These are phyloP conservation scores for Lentinula detonsa DNA, from an alignment of 768 basidiomycete species.

Conservation along the genomic window DNA sequence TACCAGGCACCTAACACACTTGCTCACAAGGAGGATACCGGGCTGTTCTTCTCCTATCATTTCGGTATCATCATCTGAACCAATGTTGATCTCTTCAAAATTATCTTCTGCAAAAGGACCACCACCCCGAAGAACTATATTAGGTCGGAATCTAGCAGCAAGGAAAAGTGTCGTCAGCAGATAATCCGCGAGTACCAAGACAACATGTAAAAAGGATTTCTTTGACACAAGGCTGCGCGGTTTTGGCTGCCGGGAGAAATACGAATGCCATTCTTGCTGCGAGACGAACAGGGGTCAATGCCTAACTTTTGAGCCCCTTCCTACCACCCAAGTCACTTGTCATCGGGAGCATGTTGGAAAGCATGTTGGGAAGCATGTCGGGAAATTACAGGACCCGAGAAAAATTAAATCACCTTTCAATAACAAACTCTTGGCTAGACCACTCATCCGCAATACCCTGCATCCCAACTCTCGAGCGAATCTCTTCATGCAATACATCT, in stretches of 20 bases:
- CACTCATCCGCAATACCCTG: constrained; percentile 48
- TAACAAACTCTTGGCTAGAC: constrained; percentile 40
- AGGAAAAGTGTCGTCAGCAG: constrained; percentile 6
- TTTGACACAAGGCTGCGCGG: neutral
- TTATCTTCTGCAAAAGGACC: constrained; percentile 68
- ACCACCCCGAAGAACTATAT: constrained; percentile 64
- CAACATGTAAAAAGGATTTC: neutral
- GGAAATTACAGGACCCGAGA: neutral
- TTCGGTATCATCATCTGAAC: constrained; percentile 20
- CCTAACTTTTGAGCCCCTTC: too few species aligned
- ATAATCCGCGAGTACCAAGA: neutral
- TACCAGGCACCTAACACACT: constrained; percentile 70
- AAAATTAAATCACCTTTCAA: constrained; percentile 45
- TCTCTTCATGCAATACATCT: constrained; percentile 39
- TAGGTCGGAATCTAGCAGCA: constrained; percentile 61
- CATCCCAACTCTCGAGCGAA: constrained; percentile 38
- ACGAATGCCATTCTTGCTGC: too few species aligned
- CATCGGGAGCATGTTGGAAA: too few species aligned
- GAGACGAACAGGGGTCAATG: too few species aligned
- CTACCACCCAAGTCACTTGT: too few species aligned
- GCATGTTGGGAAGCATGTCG: too few species aligned
- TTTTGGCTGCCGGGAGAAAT: neutral
- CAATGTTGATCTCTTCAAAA: constrained; percentile 57
- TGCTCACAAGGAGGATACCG: constrained; percentile 53
- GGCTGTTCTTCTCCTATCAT: constrained; percentile 8